These are phyloP conservation scores for Oryza longistaminata DNA, from an alignment of 176 grass and related monocot genomes.

Conservation along the genomic window DNA sequence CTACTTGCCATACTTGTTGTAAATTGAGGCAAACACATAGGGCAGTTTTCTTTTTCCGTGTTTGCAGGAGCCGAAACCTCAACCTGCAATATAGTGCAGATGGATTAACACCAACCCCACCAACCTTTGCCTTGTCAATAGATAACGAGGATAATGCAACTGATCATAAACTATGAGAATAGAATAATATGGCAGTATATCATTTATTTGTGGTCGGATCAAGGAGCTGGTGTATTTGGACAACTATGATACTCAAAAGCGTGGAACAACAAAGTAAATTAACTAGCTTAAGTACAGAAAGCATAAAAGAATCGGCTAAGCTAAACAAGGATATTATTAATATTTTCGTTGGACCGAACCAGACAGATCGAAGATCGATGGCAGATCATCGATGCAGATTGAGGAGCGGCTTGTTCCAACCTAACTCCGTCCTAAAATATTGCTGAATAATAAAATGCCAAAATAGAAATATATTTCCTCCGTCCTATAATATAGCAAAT, in stretches of 20 bases:
- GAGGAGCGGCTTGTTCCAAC: too few species aligned
- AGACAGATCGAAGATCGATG: too few species aligned
- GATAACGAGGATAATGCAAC: conserved; percentile 14
- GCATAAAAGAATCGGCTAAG: too few species aligned
- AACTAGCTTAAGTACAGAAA: too few species aligned
- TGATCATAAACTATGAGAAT: background rate
- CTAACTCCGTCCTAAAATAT: too few species aligned
- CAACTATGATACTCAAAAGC: background rate
- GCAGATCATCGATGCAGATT: too few species aligned
- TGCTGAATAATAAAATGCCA: too few species aligned
- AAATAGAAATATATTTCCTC: too few species aligned
- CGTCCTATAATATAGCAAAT: too few species aligned
- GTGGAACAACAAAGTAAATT: background rate
- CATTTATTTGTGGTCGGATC: background rate
- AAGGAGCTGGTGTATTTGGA: background rate
- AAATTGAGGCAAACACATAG: background rate
- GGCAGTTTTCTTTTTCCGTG: conserved; percentile 57
- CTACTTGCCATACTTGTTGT: too few species aligned
- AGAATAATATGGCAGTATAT: background rate
- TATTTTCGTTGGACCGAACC: too few species aligned
- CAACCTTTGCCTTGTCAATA: background rate
- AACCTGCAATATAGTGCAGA: conserved; percentile 61
- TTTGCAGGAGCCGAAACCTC: conserved; percentile 74
- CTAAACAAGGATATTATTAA: too few species aligned
- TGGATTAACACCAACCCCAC: background rate